Evolutionary conservation across 2,329 filamentous ascomycete genomes (phyloP), one percentile per base, ranked within the genome.

Genomic region (Tolypocladium guangdongense): DNA sequence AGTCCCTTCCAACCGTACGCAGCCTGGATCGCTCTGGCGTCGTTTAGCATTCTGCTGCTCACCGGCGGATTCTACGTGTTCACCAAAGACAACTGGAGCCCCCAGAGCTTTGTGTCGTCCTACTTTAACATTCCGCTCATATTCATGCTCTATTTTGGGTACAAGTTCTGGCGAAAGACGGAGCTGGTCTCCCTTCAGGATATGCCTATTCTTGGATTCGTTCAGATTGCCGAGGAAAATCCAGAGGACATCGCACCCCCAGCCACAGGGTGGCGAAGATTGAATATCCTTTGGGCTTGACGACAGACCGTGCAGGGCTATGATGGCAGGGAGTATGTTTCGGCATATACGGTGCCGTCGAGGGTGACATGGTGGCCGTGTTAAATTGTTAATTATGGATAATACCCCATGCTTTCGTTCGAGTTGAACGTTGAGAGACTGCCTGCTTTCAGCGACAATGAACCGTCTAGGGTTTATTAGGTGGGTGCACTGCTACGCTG

Each of bases 11-110:
- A 80, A 63, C 77, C 84, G 0, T 87, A 81, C 63, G 81, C 78
- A 10, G 77, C 83, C 0, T 86, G 75, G 62, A 65, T 78, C 50
- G 74, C 75, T 16, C 74, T 88, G 7, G 65, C 76, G 11, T 64
- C 78, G 22, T 76, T 87, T 56, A 64, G 65, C 1, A 67, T 85
- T 39, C 69, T 88, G 18, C 76, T 75, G 4, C 66, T 88, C 10
- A 82, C 86, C 59, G 87, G 87, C 62, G 86, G 84, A 2, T 89
- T 88, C 65, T 76, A 80, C 46, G 78, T 84, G 35, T 89, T 89
- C 67, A 83, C 82, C 67, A 78, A 81, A 0, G 70, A 72, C 18
- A 70, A 81, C 18, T 89, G 82, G 78, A 77, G 71, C 36, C 74
- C 75, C 0, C 73, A 75, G 20, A 73, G 70, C 58, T 90, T 90